A percentile compares a stretch with the other conserved stretches of the same genome.
Conservation (phyloP, 352 stramenopile species). For the Phytophthora pinifolia region DNA sequence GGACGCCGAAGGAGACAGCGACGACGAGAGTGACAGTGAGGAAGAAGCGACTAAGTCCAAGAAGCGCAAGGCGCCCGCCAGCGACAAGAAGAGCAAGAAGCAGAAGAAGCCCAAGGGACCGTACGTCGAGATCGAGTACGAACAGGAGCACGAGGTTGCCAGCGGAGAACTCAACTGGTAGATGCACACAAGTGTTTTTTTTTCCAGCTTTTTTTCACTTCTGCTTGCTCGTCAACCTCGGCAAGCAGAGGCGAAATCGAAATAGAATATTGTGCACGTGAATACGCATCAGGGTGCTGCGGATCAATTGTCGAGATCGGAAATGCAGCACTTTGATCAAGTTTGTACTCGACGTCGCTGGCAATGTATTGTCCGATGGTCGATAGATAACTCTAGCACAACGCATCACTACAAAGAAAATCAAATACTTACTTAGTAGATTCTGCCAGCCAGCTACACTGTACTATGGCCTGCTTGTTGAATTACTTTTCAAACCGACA, state of each 20-base stretch:
- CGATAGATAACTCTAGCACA: too few species aligned
- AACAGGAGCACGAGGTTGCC: conserved; percentile 68
- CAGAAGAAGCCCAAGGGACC: conserved; percentile 69
- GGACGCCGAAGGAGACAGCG: conserved; percentile 52
- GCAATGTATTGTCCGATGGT: too few species aligned
- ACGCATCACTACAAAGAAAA: too few species aligned
- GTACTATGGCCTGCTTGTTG: too few species aligned
- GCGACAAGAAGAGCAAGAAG: conserved; percentile 57
- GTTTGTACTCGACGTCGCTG: too few species aligned
- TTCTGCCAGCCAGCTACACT: too few species aligned
- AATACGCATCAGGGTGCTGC: conserved; percentile 3
- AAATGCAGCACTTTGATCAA: too few species aligned
- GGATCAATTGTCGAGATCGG: too few species aligned
- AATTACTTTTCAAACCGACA: too few species aligned
- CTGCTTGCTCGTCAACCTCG: conserved; percentile 9
- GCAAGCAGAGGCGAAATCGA: conserved; percentile 22
- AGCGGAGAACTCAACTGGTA: conserved; percentile 58
- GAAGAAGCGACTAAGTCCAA: conserved; percentile 44
- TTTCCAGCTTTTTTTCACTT: neutral
- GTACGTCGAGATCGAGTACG: conserved; percentile 89
- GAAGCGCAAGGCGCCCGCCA: conserved; percentile 67
- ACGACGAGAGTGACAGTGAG: conserved; percentile 45
- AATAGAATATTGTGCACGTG: conserved; percentile 42
- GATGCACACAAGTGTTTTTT: conserved; percentile 8
- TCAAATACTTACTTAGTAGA: too few species aligned